Evolutionary conservation across 1,284 basidiomycete genomes (phyloP), one percentile per base, ranked within the genome.

Genomic region (Xanthoconium separans): DNA sequence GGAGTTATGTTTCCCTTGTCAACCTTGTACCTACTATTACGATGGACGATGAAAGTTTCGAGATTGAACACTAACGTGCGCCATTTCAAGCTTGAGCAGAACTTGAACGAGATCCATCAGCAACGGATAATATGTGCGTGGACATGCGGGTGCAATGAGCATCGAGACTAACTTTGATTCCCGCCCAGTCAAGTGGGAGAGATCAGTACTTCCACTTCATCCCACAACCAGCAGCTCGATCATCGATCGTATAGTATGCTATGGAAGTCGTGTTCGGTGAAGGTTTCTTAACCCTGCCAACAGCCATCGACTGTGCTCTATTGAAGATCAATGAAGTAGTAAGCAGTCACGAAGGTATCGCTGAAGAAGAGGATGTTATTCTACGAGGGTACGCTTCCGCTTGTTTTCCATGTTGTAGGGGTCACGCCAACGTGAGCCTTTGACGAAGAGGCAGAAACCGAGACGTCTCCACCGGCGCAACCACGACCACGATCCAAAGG

Each of bases 21-120:
- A 33, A 11, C 6, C 33, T 33, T 11, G 15, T 15, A 11, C 5
- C 29, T 10, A 33, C 31, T 13, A 13, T 33, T 33, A 30, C 18
- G 4, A 65, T 65, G 66, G 66, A 65, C 7, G 66, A 69, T 18
- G 64, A 65, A 43, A 69, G 66, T 10, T 65, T 66, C 52, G 64
- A 65, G 44, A 65, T 65, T 0, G 66, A 65, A 47, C 51, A 43
- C 39, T 61, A 11, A 56, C 36, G 4, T 31, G 1, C 4, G 13
- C 2, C 15, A n/a, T 39, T 34, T 42, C 37, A 51, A 91, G 89
- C 79, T 92, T 11, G 89, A 92, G 72, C 89, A 92, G 70, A 91
- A 92, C 67, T 75, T 92, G 44, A 85, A 88, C 69, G 91, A 91
- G 71, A 91, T 89, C 0, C 80, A 81, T 22, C 89, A 89, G 62